These are phyloP conservation scores for Rhytidiadelphus loreus DNA, from an alignment of 225 moss, liverwort and hornwort genomes.

Conservation along the genomic window DNA sequence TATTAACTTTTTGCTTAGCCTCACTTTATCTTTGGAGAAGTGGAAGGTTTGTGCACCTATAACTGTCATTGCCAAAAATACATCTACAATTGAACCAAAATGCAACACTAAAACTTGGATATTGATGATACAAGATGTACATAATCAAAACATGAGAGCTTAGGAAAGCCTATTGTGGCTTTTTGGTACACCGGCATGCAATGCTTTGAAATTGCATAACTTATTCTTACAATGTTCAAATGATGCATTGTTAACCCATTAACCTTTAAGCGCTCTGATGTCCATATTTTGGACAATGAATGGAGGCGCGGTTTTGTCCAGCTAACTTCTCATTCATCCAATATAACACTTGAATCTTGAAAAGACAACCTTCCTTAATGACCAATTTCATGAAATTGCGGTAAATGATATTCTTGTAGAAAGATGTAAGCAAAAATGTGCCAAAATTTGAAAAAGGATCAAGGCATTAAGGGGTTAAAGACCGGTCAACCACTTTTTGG, in stretches of 20 bases:
- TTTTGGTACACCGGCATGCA: accelerated
- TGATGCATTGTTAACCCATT: neutral
- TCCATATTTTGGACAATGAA: no score
- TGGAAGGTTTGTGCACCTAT: neutral
- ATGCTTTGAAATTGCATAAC: neutral
- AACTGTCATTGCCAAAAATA: accelerated
- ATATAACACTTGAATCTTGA: no score
- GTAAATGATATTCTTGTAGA: no score
- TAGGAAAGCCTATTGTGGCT: neutral
- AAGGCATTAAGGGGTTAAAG: no score
- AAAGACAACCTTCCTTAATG: no score
- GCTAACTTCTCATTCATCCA: no score
- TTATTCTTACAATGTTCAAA: neutral
- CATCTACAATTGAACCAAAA: accelerated
- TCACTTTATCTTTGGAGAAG: neutral
- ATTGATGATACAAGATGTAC: neutral
- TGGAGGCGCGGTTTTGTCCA: no score
- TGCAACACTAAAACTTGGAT: neutral
- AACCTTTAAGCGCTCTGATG: no score
- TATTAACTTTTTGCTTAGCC: neutral
- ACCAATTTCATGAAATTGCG: no score
- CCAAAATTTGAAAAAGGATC: no score
- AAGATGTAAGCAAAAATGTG: no score
- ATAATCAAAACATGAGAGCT: neutral
- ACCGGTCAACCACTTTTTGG: no score